Evolutionary conservation across 768 basidiomycete genomes (phyloP), one percentile per base, ranked within the genome.

Genomic region (Suillus paluster): DNA sequence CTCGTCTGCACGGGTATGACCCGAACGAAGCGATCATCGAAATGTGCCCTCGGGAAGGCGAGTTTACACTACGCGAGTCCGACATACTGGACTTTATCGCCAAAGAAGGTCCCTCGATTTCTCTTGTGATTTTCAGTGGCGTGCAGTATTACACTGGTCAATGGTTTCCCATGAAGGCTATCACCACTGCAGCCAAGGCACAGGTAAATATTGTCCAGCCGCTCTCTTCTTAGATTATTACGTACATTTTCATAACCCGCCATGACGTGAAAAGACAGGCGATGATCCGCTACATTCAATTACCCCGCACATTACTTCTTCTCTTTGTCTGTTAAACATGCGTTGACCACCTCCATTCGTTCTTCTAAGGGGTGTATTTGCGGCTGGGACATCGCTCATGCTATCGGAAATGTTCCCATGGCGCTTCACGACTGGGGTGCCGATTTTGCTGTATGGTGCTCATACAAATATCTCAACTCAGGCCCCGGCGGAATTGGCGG

Each of bases 401-500:
- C 92, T 7, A 84, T 89, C 49, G 97, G 97, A 53, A 99, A 99
- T 75, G 94, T 99, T 39, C 92, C 93, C 41, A 77, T 97, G 67
- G 80, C 84, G 53, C 80, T 99, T 66, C 94, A 97, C 73, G 91
- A 95, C 63, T 99, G 97, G 97, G 80, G 85, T 66, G 91, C 94
- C 67, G 97, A 99, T 75, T 99, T 98, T 73, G 97, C 97, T 4
- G 96, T 96, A 39, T 99, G 97, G 94, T 99, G 97, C 75, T 92
- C 95, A 36, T 99, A 99, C 84, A 99, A 93, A 78, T 99, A 98
- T 74, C 84, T 98, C 63, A 99, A 98, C 78, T 91, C 95, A 19
- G 94, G 97, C 6, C 95, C 97, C 12, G 97, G 97, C 23, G 94
- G 91, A n/a, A 96, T 99, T 62, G 97, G 87, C n/a, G 97, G 96